Evolutionary conservation across 164 flowering plant species (phyloP).

Genomic region (Macadamia tetraphylla): DNA sequence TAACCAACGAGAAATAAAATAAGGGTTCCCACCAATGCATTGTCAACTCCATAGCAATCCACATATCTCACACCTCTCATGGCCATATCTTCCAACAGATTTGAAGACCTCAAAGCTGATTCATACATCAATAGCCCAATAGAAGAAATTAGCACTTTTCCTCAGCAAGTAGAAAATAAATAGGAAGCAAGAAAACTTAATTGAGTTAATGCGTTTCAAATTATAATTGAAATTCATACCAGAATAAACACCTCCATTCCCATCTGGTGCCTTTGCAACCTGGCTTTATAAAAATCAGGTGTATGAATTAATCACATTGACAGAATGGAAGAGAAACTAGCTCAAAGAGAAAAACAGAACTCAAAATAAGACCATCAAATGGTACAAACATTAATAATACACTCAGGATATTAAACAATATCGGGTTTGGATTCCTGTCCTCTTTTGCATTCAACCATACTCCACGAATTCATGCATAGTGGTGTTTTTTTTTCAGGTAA

Average conservation of each 20-base stretch:
- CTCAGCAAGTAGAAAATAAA: neutral
- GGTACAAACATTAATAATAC: no score
- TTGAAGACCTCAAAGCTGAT: constrained; percentile 77
- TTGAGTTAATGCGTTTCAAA: neutral
- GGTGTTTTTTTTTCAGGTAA: no score
- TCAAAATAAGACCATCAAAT: neutral
- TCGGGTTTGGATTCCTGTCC: no score
- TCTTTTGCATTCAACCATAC: no score
- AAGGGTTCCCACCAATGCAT: constrained; percentile 66
- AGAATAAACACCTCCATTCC: constrained; percentile 97
- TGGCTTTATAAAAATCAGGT: constrained; percentile 30
- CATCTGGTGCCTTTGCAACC: constrained; percentile 98
- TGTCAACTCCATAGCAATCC: constrained; percentile 97
- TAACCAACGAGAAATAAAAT: neutral
- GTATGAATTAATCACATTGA: neutral
- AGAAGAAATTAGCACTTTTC: neutral
- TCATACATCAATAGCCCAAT: constrained; percentile 2
- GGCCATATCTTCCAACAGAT: constrained; percentile 90
- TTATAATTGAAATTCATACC: constrained; percentile 32
- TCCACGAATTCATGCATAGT: no score
- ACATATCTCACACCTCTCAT: constrained; percentile 71
- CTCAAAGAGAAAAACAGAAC: neutral
- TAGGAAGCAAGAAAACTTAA: neutral
- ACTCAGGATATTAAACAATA: no score
- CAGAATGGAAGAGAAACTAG: neutral